phyloP scores from a whole-genome alignment of 2,329 filamentous ascomycete genomes.

The Epichloe coenophiala region DNA sequence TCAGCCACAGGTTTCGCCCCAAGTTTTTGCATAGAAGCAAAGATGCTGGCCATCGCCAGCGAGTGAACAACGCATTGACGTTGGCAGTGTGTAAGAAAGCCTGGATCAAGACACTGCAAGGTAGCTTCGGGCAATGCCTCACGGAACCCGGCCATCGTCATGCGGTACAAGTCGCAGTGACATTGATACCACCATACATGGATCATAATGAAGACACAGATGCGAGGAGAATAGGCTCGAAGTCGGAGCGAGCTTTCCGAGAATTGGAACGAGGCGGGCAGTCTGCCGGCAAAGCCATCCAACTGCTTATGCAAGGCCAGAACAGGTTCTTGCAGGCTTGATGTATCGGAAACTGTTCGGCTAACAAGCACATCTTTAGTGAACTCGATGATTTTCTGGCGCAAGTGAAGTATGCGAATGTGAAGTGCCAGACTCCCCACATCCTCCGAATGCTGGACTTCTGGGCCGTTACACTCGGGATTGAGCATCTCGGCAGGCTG shows the following conservation, averaged over 20 bases:
- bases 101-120: constrained; percentile 32
- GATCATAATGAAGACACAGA: constrained; percentile 47
- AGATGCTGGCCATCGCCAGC: constrained; percentile 41
- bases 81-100: constrained; percentile 35
- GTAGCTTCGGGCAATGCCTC: constrained; percentile 33
- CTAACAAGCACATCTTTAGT: constrained; percentile 28
- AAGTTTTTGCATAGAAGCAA: constrained; percentile 35
- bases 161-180: constrained; percentile 42
- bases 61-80: constrained; percentile 40
- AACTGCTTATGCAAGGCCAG: constrained; percentile 35
- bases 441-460: constrained; percentile 30
- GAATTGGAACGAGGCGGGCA: constrained; percentile 43
- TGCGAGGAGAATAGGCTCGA: constrained; percentile 41
- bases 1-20: constrained; percentile 40
- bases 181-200: constrained; percentile 47
- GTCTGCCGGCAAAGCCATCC: constrained; percentile 36
- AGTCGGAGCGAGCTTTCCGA: constrained; percentile 42
- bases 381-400: constrained; percentile 40
- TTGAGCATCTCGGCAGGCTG: constrained; percentile 40
- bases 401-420: constrained; percentile 41
- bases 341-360: constrained; percentile 27
- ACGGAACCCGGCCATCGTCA: constrained; percentile 36
- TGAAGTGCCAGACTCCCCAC: constrained; percentile 43
- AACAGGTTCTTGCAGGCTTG: constrained; percentile 26
- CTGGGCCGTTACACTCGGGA: constrained; percentile 29